Evolutionary conservation across 1,139 yeast genomes (phyloP), one percentile per base, ranked within the genome.

Genomic region (Candida glucosophila): DNA sequence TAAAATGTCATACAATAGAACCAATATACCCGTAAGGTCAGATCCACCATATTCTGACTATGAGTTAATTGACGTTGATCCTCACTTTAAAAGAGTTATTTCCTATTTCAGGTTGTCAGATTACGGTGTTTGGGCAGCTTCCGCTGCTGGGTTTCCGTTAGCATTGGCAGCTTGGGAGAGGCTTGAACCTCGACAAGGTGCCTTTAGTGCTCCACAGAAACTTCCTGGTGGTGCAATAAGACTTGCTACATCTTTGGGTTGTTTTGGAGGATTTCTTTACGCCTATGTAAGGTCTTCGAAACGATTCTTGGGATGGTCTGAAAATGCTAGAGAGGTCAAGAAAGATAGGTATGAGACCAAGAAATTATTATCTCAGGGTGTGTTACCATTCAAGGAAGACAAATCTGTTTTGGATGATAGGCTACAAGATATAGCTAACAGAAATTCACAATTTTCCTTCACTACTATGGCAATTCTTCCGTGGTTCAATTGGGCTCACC

Each of bases 401-500:
- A 65, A 63, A 47, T 67, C 77, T 19, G 56, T 54, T 14, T 65
- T 82, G 50, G 70, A 75, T 31, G 81, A 77, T 39, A 74, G 86
- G 63, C 55, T 77, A 44, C 82, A 82, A 52, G 81, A 77, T 42
- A 64, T 80, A 38, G 76, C 94, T 36, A 77, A 81, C 45, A 73
- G 86, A 58, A 79, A 81, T 62, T 78, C 93, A 14, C 81, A 77
- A 41, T 77, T 75, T 49, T 74, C 94, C 6, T 76, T 74, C 43
- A 54, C 73, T 32, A 58, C 67, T 31, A 49, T 77, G 43, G 73
- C 77, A 30, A 49, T 80, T 36, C 55, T 82, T 43, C 94, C 94
- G 19, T 78, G 88, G 86, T 81, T 83, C 63, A 83, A 83, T 56
- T 58, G 80, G 37, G 86, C 77, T 26, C 58, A 75, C 47, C 95